Conservation (phyloP, 306 rosid species). For the Rubus idaeus region DNA sequence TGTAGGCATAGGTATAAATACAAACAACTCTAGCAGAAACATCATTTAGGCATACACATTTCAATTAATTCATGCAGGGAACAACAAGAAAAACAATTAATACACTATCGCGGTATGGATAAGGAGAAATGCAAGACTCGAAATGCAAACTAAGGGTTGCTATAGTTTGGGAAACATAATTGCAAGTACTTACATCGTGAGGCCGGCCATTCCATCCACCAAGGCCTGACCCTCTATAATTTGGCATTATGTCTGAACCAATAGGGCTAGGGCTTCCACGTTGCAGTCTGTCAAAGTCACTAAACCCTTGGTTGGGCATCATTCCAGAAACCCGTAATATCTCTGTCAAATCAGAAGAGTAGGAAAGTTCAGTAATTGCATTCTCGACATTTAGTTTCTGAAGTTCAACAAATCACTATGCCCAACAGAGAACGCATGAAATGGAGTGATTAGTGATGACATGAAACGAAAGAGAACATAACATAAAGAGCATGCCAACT, state of each 20-base stretch:
- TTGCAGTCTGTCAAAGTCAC: conserved; percentile 85
- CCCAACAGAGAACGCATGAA: neutral
- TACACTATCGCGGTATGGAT: neutral
- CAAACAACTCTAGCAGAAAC: conserved; percentile 6
- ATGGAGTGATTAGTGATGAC: too few relatives aligned
- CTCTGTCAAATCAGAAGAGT: conserved; percentile 55
- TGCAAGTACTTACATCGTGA: conserved; percentile 57
- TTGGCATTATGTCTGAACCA: conserved; percentile 80
- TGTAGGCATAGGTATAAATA: neutral
- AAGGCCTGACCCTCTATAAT: conserved; percentile 64
- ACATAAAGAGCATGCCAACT: neutral
- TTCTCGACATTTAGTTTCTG: conserved; percentile 5
- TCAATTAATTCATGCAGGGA: neutral
- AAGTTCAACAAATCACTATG: neutral
- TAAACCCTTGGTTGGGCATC: conserved; percentile 93
- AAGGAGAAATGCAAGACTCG: neutral
- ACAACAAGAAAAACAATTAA: conserved; percentile 6
- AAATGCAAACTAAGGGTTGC: neutral
- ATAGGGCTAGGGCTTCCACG: conserved; percentile 98
- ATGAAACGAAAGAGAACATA: neutral
- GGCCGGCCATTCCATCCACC: conserved; percentile 80
- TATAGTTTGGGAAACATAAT: neutral
- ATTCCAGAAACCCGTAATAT: conserved; percentile 87
- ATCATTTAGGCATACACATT: conserved; percentile 1
- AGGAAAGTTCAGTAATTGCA: conserved; percentile 18